Base-by-base conservation (phyloP, 2,329 filamentous ascomycete genomes). In the Colletotrichum simmondsii region DNA sequence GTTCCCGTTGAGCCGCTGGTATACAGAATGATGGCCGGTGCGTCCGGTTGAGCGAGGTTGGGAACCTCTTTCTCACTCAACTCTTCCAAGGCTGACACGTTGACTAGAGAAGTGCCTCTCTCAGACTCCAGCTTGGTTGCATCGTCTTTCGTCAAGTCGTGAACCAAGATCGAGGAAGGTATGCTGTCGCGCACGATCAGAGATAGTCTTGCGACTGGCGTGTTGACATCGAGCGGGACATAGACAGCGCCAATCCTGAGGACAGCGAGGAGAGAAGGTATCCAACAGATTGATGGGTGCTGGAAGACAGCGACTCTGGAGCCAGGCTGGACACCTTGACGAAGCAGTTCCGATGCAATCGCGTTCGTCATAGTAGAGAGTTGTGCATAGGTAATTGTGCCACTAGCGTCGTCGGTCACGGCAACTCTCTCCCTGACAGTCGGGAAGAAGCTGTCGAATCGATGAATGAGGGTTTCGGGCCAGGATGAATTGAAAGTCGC, bases 261-360 rank as follows among this genome's bases (percentile, higher is more conserved):
- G 52, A 87, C 84, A 5, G 83, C 86, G 2, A 87, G 79, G 56
- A 87, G 73, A 0, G 81, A 82, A 49, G 68, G 77, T 5, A 84
- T 76, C 77, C 77, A 83, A 56, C 85, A 80, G 0, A 76, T 52
- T 0, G 77, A 75, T 0, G 86, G 79, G 6, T 84, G 62, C 54
- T 84, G 81, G 58, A 85, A 83, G 5, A 88, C 83, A 1, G 76
- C 81, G 5, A 88, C 80, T 0, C 66, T 65, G 6, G 76, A 77
- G 0, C 79, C 80, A 1, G 42, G 62, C 24, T 42, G 57, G 32
- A 42, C 57, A 11, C 57, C 57, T 42, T 59, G 57, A n/a, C 57
- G 32, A 7, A 59, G 32, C 11, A 59, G 14, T 35, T 59, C 32
- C 5, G n/a, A 42, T 42, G 57, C 57, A 11, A 59, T 59, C 32